phyloP scores from a whole-genome alignment of 2,329 filamentous ascomycete genomes.

The Nothophoma quercina region DNA sequence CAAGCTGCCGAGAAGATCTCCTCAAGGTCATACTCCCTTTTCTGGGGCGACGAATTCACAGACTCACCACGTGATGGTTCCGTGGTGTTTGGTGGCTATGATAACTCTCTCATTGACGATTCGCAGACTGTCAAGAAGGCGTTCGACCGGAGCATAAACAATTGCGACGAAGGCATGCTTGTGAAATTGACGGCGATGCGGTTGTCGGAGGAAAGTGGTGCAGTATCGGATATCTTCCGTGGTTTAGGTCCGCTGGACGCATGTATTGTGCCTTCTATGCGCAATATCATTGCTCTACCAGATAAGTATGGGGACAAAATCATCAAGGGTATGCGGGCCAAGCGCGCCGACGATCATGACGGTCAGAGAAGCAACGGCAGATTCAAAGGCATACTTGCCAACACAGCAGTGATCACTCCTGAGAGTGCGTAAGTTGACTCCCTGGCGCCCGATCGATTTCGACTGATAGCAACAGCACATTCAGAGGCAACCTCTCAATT shows the following conservation, averaged over 20 bases:
- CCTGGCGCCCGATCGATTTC: not conserved
- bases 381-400: too few relatives aligned
- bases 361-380: too few relatives aligned
- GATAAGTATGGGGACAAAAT: constrained; percentile 8
- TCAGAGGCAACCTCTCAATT: not conserved
- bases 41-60: constrained; percentile 19
- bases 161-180: constrained; percentile 16
- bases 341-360: not conserved
- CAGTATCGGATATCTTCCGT: not conserved
- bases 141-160: not conserved
- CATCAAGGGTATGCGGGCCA: constrained; percentile 6
- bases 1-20: constrained; percentile 5
- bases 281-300: constrained; percentile 13
- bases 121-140: constrained; percentile 2
- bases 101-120: constrained; percentile 5
- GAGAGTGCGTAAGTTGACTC: not conserved
- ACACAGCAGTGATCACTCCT: not conserved
- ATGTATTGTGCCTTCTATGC: constrained; percentile 12
- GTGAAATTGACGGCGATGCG: constrained; percentile 10
- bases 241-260: not conserved
- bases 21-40: constrained; percentile 13
- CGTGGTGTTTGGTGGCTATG: constrained; percentile 15
- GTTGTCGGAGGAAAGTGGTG: not conserved
- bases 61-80: constrained; percentile 16
- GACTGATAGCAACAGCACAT: not conserved